Base-by-base conservation (phyloP, 371 early-diverging fungal genomes). In the Mucor mucedo region DNA sequence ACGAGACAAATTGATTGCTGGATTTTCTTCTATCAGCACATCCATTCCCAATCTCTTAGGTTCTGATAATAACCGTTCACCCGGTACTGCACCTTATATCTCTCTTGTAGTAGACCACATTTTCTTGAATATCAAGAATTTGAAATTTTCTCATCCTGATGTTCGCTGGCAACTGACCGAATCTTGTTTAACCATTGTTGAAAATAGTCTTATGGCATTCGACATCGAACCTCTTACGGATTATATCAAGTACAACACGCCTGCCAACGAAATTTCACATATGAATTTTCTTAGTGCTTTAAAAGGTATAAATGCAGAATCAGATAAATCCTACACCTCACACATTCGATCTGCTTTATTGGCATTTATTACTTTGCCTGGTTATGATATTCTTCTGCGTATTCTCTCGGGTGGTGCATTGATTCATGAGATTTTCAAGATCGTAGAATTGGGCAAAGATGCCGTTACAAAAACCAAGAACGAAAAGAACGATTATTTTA, bases 61-160 rank as follows among this genome's bases (percentile, higher is more conserved):
- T 44, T 16, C 28, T 8, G 76, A 74, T 8, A 72, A 72, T n/a
- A 78, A 88, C 58, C 87, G 92, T 45, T 66, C 80, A 29, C 89
- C 89, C 7, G 96, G 95, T 3, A 73, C 91, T 32, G 77, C 80
- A 7, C 95, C 96, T 1, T 97, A 95, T 71, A 70, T 94, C 7
- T 74, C 80, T 5, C 92, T 91, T 72, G 87, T 93, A 21, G 64
- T 95, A 28, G 94, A 96, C 47, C 80, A 84, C 45, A 85, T 96
- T 33, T 88, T 95, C 55, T 75, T 92, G 52, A 91, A 89, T 68
- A 80, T 89, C 3, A 79, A 83, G 7, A 76, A 77, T 44, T 83
- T 94, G 10, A 66, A 78, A 1, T 95, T 91, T 63, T 72, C 76
- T 28, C 70, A 86, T 41, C 59, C 85, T 5, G 83, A 79, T 14